These are phyloP conservation scores for Coniochaeta ligniaria DNA, from an alignment of 2,329 filamentous ascomycete genomes.

Conservation along the genomic window DNA sequence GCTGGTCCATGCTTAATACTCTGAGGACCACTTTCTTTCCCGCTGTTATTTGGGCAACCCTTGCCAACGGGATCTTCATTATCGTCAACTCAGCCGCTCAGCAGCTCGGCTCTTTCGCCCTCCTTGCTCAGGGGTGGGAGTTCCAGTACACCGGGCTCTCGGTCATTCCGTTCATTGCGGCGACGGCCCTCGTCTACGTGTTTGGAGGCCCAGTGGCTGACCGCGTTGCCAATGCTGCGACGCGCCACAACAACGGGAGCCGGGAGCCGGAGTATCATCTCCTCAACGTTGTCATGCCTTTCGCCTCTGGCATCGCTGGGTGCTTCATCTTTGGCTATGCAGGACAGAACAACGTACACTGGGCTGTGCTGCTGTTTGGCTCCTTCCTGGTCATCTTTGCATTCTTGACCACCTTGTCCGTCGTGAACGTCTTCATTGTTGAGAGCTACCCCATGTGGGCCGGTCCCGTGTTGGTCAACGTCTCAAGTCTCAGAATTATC, in stretches of 20 bases:
- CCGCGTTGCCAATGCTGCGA: constrained; percentile 17
- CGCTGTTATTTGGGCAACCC: constrained; percentile 22
- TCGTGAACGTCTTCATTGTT: constrained; percentile 22
- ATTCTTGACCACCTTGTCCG: constrained; percentile 18
- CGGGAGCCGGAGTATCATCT: constrained; percentile 26
- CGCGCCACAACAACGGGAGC: constrained; percentile 16
- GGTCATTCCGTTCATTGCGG: constrained; percentile 15
- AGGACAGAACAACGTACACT: constrained; percentile 16
- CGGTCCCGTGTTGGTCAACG: constrained; percentile 24
- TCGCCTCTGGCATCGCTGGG: constrained; percentile 18
- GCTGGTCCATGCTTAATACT: constrained; percentile 17
- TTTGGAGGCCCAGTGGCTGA: constrained; percentile 22
- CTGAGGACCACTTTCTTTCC: constrained; percentile 25
- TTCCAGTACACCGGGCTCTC: constrained; percentile 20
- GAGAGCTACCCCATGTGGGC: constrained; percentile 25
- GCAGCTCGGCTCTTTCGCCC: constrained; percentile 16
- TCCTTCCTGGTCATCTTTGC: constrained; percentile 21
- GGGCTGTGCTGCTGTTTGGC: constrained; percentile 18
- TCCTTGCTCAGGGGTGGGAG: constrained; percentile 20
- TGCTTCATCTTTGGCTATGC: constrained; percentile 23
- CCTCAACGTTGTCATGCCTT: constrained; percentile 20
- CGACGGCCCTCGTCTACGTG: constrained; percentile 13
- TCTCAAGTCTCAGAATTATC: constrained; percentile 21
- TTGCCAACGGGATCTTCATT: constrained; percentile 20
- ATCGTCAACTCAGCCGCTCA: constrained; percentile 18